Percentiles rank a stretch among this genome's conserved stretches.
phyloP scores from a whole-genome alignment of 768 basidiomycete species.

The Trichaptum fuscoviolaceum region DNA sequence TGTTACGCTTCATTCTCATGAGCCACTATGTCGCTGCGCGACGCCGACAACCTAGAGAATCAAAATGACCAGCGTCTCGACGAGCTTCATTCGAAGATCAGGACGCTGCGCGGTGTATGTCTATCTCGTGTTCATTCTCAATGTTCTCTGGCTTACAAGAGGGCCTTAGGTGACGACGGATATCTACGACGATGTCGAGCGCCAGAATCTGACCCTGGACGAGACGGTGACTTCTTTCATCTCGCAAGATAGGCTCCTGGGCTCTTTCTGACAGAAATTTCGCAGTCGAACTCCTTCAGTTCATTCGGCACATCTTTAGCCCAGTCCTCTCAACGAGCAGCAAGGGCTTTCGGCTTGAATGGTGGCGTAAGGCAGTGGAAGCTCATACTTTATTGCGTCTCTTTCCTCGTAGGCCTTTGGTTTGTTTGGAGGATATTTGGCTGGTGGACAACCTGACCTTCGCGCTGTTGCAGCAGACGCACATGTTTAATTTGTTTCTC shows the following conservation, averaged over 20 bases:
- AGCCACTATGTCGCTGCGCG: conserved; percentile 12
- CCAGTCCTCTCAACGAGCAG: conserved; percentile 64
- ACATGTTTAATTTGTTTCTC: not conserved
- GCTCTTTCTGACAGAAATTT: conserved; percentile 1
- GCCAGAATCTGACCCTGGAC: conserved; percentile 75
- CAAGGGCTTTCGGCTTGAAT: conserved; percentile 67
- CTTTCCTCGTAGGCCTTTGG: conserved; percentile 52
- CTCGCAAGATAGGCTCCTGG: conserved; percentile 4
- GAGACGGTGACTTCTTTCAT: conserved; percentile 45
- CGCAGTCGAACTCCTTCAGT: conserved; percentile 60
- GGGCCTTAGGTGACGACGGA: conserved; percentile 71
- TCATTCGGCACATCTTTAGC: conserved; percentile 58
- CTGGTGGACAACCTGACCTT: conserved; percentile 33
- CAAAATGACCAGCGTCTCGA: conserved; percentile 86
- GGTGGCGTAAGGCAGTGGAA: conserved; percentile 67
- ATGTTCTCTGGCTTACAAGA: conserved; percentile 1
- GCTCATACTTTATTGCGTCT: conserved; percentile 57
- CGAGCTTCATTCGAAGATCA: conserved; percentile 79
- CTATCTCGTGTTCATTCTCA: conserved; percentile 6
- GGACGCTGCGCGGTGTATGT: conserved; percentile 73
- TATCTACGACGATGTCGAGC: conserved; percentile 79
- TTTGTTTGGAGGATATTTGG: conserved; percentile 43
- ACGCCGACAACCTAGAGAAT: conserved; percentile 73
- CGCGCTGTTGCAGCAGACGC: too few relatives aligned
- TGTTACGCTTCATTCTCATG: not conserved